A percentile compares a stretch with the other conserved stretches of the same genome.
Conservation (phyloP, 2,329 filamentous ascomycete species). For the Ophiostoma australiae region DNA sequence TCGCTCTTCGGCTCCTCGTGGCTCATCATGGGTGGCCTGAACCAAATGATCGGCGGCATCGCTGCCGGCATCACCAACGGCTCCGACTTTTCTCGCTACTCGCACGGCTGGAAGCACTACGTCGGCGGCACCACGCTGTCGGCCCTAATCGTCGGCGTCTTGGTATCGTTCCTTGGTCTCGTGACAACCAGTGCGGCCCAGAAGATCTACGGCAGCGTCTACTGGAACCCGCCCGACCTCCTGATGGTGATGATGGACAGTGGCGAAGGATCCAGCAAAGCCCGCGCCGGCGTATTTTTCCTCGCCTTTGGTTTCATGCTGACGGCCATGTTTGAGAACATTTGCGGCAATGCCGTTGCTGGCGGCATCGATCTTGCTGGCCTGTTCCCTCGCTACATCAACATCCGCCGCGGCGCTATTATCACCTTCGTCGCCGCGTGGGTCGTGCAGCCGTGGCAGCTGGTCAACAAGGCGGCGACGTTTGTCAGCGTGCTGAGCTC, state of each 20-base stretch:
- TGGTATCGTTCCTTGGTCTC: constrained; percentile 39
- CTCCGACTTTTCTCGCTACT: constrained; percentile 43
- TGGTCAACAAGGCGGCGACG: constrained; percentile 42
- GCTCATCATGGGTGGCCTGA: constrained; percentile 33
- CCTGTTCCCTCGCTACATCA: constrained; percentile 49
- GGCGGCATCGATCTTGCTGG: constrained; percentile 53
- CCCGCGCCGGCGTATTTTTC: constrained; percentile 45
- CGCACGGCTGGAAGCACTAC: constrained; percentile 42
- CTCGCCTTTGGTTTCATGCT: constrained; percentile 42
- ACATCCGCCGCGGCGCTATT: constrained; percentile 51
- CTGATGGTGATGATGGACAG: constrained; percentile 37
- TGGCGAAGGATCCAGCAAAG: constrained; percentile 31
- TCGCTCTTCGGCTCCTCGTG: background rate
- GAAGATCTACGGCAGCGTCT: constrained; percentile 35
- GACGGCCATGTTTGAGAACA: constrained; percentile 43
- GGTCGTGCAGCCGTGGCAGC: constrained; percentile 47
- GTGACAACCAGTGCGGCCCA: constrained; percentile 33
- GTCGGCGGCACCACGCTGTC: constrained; percentile 32
- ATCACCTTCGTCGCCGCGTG: constrained; percentile 44
- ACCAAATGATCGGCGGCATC: constrained; percentile 41
- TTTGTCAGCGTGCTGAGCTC: constrained; percentile 45
- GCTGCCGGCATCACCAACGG: constrained; percentile 44
- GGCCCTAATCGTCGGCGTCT: constrained; percentile 37
- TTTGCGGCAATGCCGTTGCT: constrained; percentile 46
- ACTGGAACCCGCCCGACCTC: constrained; percentile 43